Conservation (phyloP, 2,329 filamentous ascomycete species). For the Coniochaeta ligniaria region DNA sequence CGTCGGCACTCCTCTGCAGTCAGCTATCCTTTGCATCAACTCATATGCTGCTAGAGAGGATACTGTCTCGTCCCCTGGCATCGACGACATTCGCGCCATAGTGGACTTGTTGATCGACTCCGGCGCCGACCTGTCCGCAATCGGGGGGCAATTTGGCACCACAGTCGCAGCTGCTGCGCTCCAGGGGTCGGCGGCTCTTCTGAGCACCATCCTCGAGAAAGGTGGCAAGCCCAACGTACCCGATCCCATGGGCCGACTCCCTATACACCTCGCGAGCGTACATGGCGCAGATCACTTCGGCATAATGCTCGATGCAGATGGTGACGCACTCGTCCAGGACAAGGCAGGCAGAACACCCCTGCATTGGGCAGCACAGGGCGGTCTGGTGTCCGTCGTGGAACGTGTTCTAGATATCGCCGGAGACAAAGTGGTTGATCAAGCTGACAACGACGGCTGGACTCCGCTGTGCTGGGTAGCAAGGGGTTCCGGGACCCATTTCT, state of each 20-base stretch:
- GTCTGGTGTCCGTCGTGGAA: not conserved
- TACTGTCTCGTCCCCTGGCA: not conserved
- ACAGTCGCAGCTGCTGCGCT: not conserved
- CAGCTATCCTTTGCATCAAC: not conserved
- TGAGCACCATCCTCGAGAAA: not conserved
- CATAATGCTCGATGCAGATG: not conserved
- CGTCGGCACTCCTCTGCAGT: not conserved
- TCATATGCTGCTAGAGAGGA: not conserved
- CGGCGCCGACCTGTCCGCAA: not conserved
- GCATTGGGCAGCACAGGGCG: not conserved
- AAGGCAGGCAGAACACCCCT: not conserved
- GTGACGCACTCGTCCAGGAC: not conserved
- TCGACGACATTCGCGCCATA: not conserved
- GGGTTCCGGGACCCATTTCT: not conserved
- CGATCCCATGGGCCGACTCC: not conserved
- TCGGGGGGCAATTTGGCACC: not conserved
- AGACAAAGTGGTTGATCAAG: not conserved
- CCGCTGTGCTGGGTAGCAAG: not conserved
- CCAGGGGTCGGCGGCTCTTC: not conserved
- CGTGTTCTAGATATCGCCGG: not conserved
- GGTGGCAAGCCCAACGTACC: not conserved
- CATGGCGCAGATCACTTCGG: not conserved
- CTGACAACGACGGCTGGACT: not conserved
- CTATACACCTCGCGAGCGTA: not conserved
- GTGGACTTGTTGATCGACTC: not conserved